Evolutionary conservation across 371 early-diverging fungal genomes (phyloP).

Genomic region (Aphelidium insulamus): DNA sequence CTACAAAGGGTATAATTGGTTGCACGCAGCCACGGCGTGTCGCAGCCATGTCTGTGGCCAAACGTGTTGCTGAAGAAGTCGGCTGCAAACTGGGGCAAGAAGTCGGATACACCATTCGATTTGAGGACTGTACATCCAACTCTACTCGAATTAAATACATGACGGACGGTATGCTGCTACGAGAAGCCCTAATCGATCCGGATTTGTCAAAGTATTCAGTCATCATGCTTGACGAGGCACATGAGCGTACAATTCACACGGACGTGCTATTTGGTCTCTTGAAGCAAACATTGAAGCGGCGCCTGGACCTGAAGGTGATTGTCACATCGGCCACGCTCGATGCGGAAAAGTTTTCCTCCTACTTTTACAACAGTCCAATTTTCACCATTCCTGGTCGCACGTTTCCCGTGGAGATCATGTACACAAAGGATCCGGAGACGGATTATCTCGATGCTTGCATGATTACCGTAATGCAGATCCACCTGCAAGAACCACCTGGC

Average conservation of each 20-base stretch:
- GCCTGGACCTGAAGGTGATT: constrained; percentile 78
- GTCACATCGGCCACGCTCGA: constrained; percentile 94
- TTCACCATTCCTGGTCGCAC: constrained; percentile 91
- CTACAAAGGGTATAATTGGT: constrained; percentile 65
- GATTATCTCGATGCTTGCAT: constrained; percentile 85
- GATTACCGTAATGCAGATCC: constrained; percentile 90
- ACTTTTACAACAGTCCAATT: constrained; percentile 59
- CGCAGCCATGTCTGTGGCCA: constrained; percentile 97
- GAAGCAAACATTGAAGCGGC: constrained; percentile 53
- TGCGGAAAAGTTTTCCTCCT: constrained; percentile 71
- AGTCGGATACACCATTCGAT: constrained; percentile 96
- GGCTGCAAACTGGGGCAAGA: constrained; percentile 82
- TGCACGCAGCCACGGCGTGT: constrained; percentile 99
- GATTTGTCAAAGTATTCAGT: constrained; percentile 68
- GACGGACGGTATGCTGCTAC: constrained; percentile 98
- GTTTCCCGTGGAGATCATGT: constrained; percentile 83
- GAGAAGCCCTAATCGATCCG: constrained; percentile 84
- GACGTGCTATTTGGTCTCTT: constrained; percentile 95
- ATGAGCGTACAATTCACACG: constrained; percentile 93
- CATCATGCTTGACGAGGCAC: constrained; percentile 96
- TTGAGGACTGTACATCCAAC: constrained; percentile 87
- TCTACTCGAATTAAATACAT: constrained; percentile 93
- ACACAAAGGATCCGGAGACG: constrained; percentile 76
- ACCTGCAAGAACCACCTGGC: constrained; percentile 82
- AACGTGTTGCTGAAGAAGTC: constrained; percentile 95